Evolutionary conservation across 1,139 yeast species (phyloP).

Genomic region (Protomyces pachydermus): DNA sequence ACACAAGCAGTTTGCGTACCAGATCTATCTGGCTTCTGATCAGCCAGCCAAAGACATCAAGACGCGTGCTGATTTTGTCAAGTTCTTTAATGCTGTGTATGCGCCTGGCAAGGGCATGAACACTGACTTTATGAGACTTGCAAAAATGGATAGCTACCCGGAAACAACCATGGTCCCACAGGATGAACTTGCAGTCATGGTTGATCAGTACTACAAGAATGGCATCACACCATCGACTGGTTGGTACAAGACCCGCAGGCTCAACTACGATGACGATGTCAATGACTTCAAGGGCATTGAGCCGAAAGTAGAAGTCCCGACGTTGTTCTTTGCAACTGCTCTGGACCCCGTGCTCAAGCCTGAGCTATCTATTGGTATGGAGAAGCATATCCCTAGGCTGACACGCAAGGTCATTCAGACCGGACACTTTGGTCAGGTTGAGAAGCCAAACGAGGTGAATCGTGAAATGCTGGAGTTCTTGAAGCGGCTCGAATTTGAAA

Average conservation of each 20-base stretch:
- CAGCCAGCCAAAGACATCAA: slow-evolving; percentile 4
- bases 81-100: slow-evolving; percentile 19
- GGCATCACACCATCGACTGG: slow-evolving; percentile 4
- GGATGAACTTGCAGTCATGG: slow-evolving; percentile 6
- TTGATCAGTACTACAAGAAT: slow-evolving; percentile 1
- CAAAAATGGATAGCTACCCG: neutral
- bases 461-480: slow-evolving; percentile 8
- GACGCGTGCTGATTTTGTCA: slow-evolving; percentile 12
- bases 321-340: slow-evolving; percentile 16
- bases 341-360: slow-evolving; percentile 24
- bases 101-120: slow-evolving; percentile 22
- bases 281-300: slow-evolving; percentile 1
- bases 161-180: slow-evolving; percentile 1
- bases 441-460: slow-evolving; percentile 14
- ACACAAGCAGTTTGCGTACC: slow-evolving; percentile 11
- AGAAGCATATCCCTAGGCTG: neutral
- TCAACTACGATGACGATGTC: slow-evolving; percentile 17
- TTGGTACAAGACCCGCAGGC: slow-evolving; percentile 21
- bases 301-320: slow-evolving; percentile 5
- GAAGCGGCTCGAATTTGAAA: slow-evolving; percentile 6
- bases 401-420: slow-evolving; percentile 7
- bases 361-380: slow-evolving; percentile 9
- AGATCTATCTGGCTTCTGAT: slow-evolving; percentile 18
- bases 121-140: neutral
- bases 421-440: slow-evolving; percentile 18